Evolutionary conservation across 2,329 filamentous ascomycete genomes (phyloP).

Genomic region (Capronia americana): DNA sequence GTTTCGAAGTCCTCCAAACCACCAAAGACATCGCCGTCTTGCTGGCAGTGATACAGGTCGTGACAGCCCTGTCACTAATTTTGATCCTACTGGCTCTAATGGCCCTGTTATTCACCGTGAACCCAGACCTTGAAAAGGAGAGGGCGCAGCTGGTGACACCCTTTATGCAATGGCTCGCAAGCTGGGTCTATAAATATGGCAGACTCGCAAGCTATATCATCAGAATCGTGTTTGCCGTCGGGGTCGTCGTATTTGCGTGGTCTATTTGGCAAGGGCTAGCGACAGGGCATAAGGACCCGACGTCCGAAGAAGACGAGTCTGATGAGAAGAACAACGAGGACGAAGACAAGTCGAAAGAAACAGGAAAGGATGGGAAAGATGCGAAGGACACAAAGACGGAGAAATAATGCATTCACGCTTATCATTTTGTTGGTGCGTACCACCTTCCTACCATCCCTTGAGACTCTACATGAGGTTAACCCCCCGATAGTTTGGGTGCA

Average conservation of each 20-base stretch:
- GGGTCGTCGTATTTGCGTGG: conserved; percentile 15
- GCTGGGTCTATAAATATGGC: conserved; percentile 31
- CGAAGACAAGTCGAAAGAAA: conserved; percentile 14
- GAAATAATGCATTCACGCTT: neutral
- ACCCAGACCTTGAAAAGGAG: conserved; percentile 56
- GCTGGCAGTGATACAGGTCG: conserved; percentile 55
- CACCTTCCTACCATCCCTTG: neutral
- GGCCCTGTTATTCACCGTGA: conserved; percentile 53
- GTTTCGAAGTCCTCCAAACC: conserved; percentile 57
- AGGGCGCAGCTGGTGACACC: conserved; percentile 53
- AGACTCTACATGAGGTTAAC: neutral
- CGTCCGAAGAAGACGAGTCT: conserved; percentile 11
- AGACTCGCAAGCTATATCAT: conserved; percentile 71
- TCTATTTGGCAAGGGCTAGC: conserved; percentile 26
- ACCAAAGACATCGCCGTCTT: conserved; percentile 59
- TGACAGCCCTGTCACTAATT: conserved; percentile 52
- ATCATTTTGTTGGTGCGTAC: neutral
- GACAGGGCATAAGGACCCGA: conserved; percentile 22
- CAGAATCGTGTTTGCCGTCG: conserved; percentile 65
- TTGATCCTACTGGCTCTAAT: conserved; percentile 50
- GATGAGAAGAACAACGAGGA: conserved; percentile 19
- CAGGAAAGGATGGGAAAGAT: conserved; percentile 9
- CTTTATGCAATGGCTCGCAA: conserved; percentile 45
- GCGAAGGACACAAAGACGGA: conserved; percentile 10
- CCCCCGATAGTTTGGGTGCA: neutral